These are phyloP conservation scores for Fusarium chlamydosporum DNA, from an alignment of 2,329 filamentous ascomycete genomes.

Conservation along the genomic window DNA sequence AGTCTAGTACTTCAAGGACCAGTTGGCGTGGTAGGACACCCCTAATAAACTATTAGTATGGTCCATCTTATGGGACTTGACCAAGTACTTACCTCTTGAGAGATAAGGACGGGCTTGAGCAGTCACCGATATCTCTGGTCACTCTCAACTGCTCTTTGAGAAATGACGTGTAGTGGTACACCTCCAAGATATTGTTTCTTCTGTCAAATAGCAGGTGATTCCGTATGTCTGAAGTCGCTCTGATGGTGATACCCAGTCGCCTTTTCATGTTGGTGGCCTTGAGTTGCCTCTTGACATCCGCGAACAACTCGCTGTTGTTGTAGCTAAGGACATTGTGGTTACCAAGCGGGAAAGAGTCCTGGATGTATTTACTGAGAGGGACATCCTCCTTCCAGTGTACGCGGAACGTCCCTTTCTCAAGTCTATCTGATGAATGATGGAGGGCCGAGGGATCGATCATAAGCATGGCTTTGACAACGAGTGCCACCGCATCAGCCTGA, in stretches of 20 bases:
- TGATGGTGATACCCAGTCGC: rapidly evolving
- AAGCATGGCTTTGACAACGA: background rate
- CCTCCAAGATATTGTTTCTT: background rate
- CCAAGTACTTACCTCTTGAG: background rate
- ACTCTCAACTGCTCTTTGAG: slow-evolving; percentile 4
- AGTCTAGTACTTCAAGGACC: background rate
- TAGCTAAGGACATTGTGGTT: background rate
- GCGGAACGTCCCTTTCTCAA: background rate
- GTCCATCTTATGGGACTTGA: rapidly evolving
- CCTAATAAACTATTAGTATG: background rate
- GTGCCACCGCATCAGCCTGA: background rate
- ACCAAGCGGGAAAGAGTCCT: background rate
- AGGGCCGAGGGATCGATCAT: slow-evolving; percentile 8
- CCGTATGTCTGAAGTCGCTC: background rate
- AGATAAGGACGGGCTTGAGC: background rate
- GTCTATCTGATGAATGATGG: background rate
- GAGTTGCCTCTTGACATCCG: background rate
- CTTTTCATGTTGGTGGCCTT: background rate
- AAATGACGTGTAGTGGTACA: background rate
- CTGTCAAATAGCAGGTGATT: background rate
- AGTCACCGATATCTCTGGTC: background rate
- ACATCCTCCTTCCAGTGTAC: background rate
- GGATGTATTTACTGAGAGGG: background rate
- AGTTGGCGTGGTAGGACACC: slow-evolving; percentile 8
- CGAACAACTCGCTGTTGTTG: background rate